Conservation (phyloP, 768 basidiomycete species). For the Pleurotus sapidus region DNA sequence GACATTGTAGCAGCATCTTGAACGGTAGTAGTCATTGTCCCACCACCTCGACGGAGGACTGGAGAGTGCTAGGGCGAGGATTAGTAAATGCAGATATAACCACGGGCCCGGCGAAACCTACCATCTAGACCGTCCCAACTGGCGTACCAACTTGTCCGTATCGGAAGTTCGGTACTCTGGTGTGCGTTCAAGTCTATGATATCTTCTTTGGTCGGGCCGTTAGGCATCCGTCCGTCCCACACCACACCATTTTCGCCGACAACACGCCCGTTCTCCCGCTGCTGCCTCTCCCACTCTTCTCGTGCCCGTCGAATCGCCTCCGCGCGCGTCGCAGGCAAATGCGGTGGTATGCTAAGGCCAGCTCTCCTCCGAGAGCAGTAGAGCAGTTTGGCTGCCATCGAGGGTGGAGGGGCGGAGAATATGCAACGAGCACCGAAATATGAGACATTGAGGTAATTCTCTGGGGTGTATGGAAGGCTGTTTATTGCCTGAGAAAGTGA, state of each 20-base stretch:
- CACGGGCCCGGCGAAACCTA: too few relatives aligned
- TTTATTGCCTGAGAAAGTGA: slow-evolving; percentile 32
- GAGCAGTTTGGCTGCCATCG: slow-evolving; percentile 55
- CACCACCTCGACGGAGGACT: slow-evolving; percentile 25
- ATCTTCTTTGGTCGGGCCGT: slow-evolving; percentile 55
- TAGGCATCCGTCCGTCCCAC: slow-evolving; percentile 6
- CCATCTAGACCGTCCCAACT: too few relatives aligned
- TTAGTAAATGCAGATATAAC: too few relatives aligned
- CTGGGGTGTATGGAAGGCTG: slow-evolving; percentile 7
- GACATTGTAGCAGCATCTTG: slow-evolving; percentile 40
- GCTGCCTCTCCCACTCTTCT: not conserved
- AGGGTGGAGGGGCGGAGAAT: slow-evolving; percentile 39
- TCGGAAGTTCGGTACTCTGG: slow-evolving; percentile 10
- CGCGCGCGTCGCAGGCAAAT: slow-evolving; percentile 28
- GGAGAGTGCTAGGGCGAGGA: too few relatives aligned
- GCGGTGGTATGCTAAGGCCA: slow-evolving; percentile 39
- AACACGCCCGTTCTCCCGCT: too few relatives aligned
- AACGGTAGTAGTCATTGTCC: slow-evolving; percentile 62
- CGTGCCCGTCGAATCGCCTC: slow-evolving; percentile 16
- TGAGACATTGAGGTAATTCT: slow-evolving; percentile 15
- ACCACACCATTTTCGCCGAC: too few relatives aligned
- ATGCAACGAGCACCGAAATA: slow-evolving; percentile 28
- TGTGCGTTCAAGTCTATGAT: slow-evolving; percentile 52
- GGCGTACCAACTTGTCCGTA: too few relatives aligned
- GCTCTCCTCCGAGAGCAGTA: slow-evolving; percentile 59